Evolutionary conservation across 805 yeast species (phyloP).

Genomic region (Babjeviella inositovora): DNA sequence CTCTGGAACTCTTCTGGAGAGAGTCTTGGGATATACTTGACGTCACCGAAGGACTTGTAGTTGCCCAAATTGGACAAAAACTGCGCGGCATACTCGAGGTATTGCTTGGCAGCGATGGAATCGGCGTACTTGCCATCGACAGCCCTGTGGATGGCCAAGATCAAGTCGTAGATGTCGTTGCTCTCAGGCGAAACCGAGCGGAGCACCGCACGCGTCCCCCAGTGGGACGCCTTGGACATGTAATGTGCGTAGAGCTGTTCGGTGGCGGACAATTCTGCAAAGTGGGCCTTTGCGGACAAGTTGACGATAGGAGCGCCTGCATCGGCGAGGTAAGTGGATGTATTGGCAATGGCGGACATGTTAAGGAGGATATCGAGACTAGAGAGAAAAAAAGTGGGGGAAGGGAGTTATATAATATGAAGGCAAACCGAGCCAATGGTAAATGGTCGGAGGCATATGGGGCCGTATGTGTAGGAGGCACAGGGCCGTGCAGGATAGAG

Average conservation of each 20-base stretch:
- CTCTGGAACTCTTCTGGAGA: constrained; percentile 26
- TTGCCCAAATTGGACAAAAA: constrained; percentile 63
- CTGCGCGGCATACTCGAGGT: constrained; percentile 65
- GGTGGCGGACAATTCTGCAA: constrained; percentile 40
- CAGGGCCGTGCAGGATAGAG: no score
- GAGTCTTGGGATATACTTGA: constrained; percentile 65
- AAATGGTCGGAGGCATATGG: no score
- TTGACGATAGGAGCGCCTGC: constrained; percentile 22
- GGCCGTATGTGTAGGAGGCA: no score
- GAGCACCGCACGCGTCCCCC: constrained; percentile 66
- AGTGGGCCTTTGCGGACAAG: constrained; percentile 52
- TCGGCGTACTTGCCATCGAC: constrained; percentile 28
- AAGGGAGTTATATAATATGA: no score
- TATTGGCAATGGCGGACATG: no score
- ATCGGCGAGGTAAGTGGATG: constrained; percentile 12
- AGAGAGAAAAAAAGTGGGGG: no score
- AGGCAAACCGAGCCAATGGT: no score
- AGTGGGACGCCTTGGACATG: constrained; percentile 70
- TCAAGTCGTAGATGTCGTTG: constrained; percentile 58
- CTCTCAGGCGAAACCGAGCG: constrained; percentile 76
- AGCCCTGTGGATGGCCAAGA: constrained; percentile 38
- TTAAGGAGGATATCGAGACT: no score
- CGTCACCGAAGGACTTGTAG: constrained; percentile 79
- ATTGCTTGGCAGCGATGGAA: constrained; percentile 15
- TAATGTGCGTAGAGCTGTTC: constrained; percentile 71